phyloP scores from a whole-genome alignment of 2,329 filamentous ascomycete species.

The Apiospora kogelbergensis region DNA sequence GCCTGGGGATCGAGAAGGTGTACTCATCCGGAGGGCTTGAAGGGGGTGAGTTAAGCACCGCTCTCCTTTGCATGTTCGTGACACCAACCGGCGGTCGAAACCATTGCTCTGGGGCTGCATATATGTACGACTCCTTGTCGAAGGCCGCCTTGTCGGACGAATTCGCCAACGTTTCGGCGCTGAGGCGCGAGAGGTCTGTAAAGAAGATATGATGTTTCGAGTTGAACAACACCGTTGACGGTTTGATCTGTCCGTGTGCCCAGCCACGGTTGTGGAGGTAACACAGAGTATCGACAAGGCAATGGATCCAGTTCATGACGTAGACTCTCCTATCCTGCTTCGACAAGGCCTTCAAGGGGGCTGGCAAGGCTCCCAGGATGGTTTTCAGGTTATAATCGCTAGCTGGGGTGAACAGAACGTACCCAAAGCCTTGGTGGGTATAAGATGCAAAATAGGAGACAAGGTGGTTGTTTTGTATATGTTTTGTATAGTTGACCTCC shows the following conservation, averaged over 20 bases:
- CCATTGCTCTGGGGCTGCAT: conserved; percentile 69
- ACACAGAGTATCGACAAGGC: conserved; percentile 66
- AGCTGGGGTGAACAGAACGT: conserved; percentile 65
- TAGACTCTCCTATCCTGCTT: conserved; percentile 60
- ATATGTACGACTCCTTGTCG: conserved; percentile 71
- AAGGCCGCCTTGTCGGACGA: conserved; percentile 48
- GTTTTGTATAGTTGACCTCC: conserved; percentile 58
- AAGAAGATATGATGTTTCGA: conserved; percentile 66
- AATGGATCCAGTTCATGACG: conserved; percentile 74
- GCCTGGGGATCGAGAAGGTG: conserved; percentile 30
- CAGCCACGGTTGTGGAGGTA: conserved; percentile 65
- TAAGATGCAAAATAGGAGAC: conserved; percentile 73
- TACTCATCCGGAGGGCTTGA: conserved; percentile 36
- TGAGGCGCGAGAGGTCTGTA: conserved; percentile 57
- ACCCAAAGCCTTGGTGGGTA: conserved; percentile 61
- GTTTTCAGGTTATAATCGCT: conserved; percentile 66
- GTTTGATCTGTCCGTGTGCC: conserved; percentile 68
- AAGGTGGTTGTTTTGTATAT: conserved; percentile 66
- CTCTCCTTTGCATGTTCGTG: conserved; percentile 28
- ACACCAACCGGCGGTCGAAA: conserved; percentile 41
- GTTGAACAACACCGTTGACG: conserved; percentile 69
- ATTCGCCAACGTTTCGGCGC: conserved; percentile 41
- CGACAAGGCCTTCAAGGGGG: conserved; percentile 59
- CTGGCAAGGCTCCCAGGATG: conserved; percentile 63
- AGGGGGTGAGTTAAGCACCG: conserved; percentile 28